Conservation (phyloP, 2,329 filamentous ascomycete genomes). For the Alternaria sp. region DNA sequence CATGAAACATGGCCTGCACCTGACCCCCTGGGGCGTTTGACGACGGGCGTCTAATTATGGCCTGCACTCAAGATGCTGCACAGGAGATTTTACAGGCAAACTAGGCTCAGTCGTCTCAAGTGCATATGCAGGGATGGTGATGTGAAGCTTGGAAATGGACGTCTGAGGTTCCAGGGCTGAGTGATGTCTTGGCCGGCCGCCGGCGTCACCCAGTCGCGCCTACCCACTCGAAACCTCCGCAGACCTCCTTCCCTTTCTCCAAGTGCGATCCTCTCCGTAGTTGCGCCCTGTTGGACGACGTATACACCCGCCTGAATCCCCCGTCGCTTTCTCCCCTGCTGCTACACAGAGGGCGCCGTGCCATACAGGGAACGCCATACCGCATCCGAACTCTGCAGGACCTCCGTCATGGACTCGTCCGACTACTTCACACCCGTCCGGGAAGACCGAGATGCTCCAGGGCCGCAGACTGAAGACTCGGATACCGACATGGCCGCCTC, state of each 20-base stretch:
- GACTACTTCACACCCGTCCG: constrained; percentile 42
- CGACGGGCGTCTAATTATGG: constrained; percentile 32
- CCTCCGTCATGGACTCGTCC: constrained; percentile 41
- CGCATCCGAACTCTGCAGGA: constrained; percentile 20
- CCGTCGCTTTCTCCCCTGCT: constrained; percentile 3
- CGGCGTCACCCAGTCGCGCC: constrained; percentile 20
- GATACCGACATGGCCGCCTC: constrained; percentile 49
- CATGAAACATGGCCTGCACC: constrained; percentile 11
- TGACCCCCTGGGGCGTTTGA: constrained; percentile 35
- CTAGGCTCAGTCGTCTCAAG: constrained; percentile 11
- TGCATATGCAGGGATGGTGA: constrained; percentile 15
- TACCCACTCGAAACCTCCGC: constrained; percentile 15
- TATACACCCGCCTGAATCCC: not conserved
- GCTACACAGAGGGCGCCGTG: constrained; percentile 12
- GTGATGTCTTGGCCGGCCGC: constrained; percentile 19
- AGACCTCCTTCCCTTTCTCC: constrained; percentile 13
- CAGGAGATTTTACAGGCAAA: constrained; percentile 15
- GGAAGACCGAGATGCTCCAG: constrained; percentile 30
- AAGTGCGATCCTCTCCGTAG: not conserved
- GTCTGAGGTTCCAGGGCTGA: constrained; percentile 19
- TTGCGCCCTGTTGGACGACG: constrained; percentile 8
- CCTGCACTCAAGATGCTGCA: constrained; percentile 10
- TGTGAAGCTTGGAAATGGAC: constrained; percentile 10
- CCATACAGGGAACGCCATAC: constrained; percentile 18
- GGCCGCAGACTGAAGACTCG: constrained; percentile 38